phyloP scores from a whole-genome alignment of 805 yeast species.

The Kodamaea sagamina region DNA sequence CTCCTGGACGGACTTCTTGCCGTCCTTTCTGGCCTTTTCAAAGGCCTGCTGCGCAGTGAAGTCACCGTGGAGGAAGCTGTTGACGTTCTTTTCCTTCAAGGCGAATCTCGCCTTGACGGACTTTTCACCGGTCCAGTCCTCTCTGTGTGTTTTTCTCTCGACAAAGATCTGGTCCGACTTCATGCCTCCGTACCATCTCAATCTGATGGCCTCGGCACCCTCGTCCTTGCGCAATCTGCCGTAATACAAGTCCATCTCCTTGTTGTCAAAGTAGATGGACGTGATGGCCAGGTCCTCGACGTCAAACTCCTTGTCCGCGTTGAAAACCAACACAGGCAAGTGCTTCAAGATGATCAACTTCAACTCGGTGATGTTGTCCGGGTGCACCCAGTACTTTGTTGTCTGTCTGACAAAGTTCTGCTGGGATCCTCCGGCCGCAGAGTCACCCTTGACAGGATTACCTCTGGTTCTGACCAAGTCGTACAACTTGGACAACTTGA shows the following conservation, averaged over 20 bases:
- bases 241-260: constrained; percentile 83
- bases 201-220: constrained; percentile 98
- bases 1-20: constrained; percentile 82
- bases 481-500: constrained; percentile 82
- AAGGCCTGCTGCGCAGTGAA: constrained; percentile 88
- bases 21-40: constrained; percentile 90
- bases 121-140: constrained; percentile 99
- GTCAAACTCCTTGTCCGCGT: constrained; percentile 94
- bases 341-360: constrained; percentile 91
- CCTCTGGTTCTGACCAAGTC: constrained; percentile 96
- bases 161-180: constrained; percentile 86
- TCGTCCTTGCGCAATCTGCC: constrained; percentile 95
- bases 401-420: constrained; percentile 98
- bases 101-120: constrained; percentile 98
- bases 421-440: constrained; percentile 97
- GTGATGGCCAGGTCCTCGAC: constrained; percentile 94
- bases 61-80: constrained; percentile 78
- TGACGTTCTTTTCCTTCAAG: constrained; percentile 86
- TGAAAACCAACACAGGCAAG: constrained; percentile 94
- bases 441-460: constrained; percentile 91
- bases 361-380: constrained; percentile 95
- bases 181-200: constrained; percentile 99
- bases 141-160: constrained; percentile 97
- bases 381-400: constrained; percentile 99
- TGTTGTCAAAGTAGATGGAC: constrained; percentile 92